Evolutionary conservation across 129 eudicot species (phyloP), one percentile per base, ranked within the genome.

Genomic region (Centella asiatica): DNA sequence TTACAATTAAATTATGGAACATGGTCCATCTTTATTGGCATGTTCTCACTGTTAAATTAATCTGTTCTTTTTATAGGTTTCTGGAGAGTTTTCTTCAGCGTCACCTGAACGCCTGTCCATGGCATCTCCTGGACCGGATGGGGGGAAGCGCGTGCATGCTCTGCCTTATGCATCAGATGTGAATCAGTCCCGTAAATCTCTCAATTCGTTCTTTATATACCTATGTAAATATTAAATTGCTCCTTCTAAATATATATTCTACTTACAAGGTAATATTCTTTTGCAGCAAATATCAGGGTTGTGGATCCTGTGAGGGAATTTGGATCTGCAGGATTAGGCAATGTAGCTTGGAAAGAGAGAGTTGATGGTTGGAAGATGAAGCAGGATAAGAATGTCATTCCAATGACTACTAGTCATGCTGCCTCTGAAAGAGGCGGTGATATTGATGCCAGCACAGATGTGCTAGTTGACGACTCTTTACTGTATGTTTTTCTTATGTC

Each of bases 321-420:
- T 63, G 99, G 90, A 67, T 87, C 99, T 26, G 75, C 88, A 15
- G 95, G 95, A 73, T 56, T 87, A 45, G 99, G 99, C 52, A 93
- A 93, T 72, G 83, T 93, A 51, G 99, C 99, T 45, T 93, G 99
- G 99, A 93, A 88, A 82, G 99, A 93, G 64, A 87, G 99, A 76
- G 89, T 93, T 74, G 99, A 93, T 78, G 96, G 99, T n/a, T 93
- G 99, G 99, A 93, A 84, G 54, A 87, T 90, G 94, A 90, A 85
- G 81, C 96, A 87, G 68, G 96, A 82, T 40, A 93, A 82, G 68
- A 89, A 78, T 76, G 83, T 73, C 37, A 80, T 71, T 69, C 95
- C 84, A 44, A 78, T 81, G 85, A 76, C 92, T 47, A 72, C 81
- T 46, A 87, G 95, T 68, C 95, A 83, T 68, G 84, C 95, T 58